phyloP scores from a whole-genome alignment of 2,329 filamentous ascomycete genomes.

The Nannizziopsis barbatae region DNA sequence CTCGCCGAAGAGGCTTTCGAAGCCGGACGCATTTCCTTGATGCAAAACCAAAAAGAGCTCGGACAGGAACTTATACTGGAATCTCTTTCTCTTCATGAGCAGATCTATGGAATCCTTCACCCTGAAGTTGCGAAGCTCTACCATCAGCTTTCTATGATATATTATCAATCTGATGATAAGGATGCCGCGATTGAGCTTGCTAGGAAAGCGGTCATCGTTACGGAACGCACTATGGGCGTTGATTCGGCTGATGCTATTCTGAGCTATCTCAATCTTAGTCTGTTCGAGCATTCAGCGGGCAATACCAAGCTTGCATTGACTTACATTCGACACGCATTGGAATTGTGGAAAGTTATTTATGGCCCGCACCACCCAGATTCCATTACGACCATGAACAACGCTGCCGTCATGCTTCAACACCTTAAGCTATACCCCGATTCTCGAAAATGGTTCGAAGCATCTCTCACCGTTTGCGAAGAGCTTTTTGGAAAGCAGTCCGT shows the following conservation, averaged over 20 bases:
- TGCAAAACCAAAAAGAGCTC: conserved; percentile 88
- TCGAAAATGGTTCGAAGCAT: conserved; percentile 91
- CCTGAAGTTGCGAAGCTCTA: conserved; percentile 93
- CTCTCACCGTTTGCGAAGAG: conserved; percentile 74
- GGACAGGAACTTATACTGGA: conserved; percentile 94
- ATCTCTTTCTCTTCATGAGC: conserved; percentile 89
- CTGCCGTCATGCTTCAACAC: conserved; percentile 93
- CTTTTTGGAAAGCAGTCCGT: conserved; percentile 83
- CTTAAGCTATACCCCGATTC: conserved; percentile 93
- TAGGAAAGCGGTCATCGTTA: conserved; percentile 90
- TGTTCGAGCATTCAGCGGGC: conserved; percentile 86
- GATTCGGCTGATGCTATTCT: conserved; percentile 90
- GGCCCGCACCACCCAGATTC: conserved; percentile 88
- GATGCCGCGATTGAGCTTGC: conserved; percentile 88
- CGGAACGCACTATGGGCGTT: conserved; percentile 84
- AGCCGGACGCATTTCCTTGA: conserved; percentile 88
- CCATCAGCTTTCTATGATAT: conserved; percentile 87
- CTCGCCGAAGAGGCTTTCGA: conserved; percentile 93
- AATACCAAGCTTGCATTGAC: conserved; percentile 79
- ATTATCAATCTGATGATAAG: conserved; percentile 97
- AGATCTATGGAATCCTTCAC: conserved; percentile 95
- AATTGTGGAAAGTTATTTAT: conserved; percentile 95
- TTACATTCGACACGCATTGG: conserved; percentile 84
- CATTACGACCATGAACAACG: conserved; percentile 98
- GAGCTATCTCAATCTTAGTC: conserved; percentile 86